These are phyloP conservation scores for Carex littledalei DNA, from an alignment of 176 grass and related monocot genomes.

Conservation along the genomic window DNA sequence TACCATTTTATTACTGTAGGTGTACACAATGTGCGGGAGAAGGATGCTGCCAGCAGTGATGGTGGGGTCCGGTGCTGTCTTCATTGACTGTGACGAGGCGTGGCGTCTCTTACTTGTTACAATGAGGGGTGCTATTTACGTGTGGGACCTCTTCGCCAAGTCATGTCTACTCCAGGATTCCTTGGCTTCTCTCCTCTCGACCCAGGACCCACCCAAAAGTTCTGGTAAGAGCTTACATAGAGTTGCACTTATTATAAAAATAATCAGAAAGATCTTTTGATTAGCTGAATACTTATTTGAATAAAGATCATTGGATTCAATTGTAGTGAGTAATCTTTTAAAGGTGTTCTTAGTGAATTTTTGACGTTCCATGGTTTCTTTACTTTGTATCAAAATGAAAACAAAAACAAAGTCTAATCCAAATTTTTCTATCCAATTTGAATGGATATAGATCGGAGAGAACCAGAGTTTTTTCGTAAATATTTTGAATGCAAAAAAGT, in stretches of 20 bases:
- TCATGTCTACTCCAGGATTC: slow-evolving; percentile 78
- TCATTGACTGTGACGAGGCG: slow-evolving; percentile 78
- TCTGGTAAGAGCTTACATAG: slow-evolving; percentile 38
- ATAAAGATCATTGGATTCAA: too few relatives aligned
- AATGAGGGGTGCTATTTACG: slow-evolving; percentile 65
- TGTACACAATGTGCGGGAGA: slow-evolving; percentile 83
- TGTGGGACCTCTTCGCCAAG: slow-evolving; percentile 84
- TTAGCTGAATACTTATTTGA: too few relatives aligned
- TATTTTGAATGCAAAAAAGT: too few relatives aligned
- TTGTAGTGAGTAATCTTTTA: too few relatives aligned
- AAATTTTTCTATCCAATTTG: too few relatives aligned
- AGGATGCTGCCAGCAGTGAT: slow-evolving; percentile 85
- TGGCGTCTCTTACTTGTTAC: slow-evolving; percentile 91
- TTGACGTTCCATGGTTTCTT: too few relatives aligned
- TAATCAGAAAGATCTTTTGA: too few relatives aligned
- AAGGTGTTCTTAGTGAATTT: too few relatives aligned
- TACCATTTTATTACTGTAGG: slow-evolving; percentile 31
- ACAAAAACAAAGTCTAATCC: too few relatives aligned
- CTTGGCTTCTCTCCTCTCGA: slow-evolving; percentile 54
- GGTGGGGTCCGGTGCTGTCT: slow-evolving; percentile 77
- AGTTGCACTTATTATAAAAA: not conserved
- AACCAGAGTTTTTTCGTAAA: too few relatives aligned
- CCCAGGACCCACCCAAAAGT: slow-evolving; percentile 59
- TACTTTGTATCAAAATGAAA: too few relatives aligned
- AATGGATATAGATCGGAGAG: too few relatives aligned